Percentiles rank a stretch among this genome's conserved stretches.
Conservation (phyloP, 179 eudicot species). For the Sideroxylon spinosum region DNA sequence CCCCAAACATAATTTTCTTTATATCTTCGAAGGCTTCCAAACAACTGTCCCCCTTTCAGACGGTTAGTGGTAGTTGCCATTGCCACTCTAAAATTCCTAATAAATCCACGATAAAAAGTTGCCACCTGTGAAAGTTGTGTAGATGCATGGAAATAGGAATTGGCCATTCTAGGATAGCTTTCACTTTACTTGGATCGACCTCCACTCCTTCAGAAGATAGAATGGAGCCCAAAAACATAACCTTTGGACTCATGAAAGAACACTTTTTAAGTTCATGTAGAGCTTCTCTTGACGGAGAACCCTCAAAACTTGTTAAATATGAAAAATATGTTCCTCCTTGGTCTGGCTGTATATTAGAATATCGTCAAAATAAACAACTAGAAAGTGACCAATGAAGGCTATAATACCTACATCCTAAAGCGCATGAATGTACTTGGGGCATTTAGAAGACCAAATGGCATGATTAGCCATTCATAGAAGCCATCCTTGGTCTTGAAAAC, state of each 20-base stretch:
- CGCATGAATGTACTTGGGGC: constrained; percentile 10
- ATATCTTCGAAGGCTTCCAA: constrained; percentile 11
- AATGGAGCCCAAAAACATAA: constrained; percentile 12
- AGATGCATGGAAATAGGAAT: neutral
- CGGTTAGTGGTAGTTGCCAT: constrained; percentile 13
- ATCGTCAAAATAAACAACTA: constrained; percentile 15
- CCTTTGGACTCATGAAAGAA: neutral
- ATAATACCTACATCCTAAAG: neutral
- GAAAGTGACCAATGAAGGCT: constrained; percentile 1
- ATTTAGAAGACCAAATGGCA: neutral
- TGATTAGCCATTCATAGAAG: neutral
- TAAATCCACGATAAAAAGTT: neutral
- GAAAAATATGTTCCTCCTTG: constrained; percentile 7
- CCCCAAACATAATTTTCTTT: neutral
- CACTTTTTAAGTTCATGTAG: constrained; percentile 12
- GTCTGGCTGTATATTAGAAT: constrained; percentile 10
- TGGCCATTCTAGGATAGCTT: neutral
- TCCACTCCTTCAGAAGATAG: neutral
- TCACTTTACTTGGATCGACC: constrained; percentile 11
- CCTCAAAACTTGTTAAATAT: constrained; percentile 1
- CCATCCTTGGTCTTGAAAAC: constrained; percentile 13
- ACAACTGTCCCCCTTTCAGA: constrained; percentile 8
- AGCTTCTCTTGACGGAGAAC: constrained; percentile 6
- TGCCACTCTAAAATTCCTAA: constrained; percentile 8
- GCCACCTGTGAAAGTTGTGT: constrained; percentile 2